Base-by-base conservation (phyloP, 352 stramenopile species). In the Phytophthora lateralis region DNA sequence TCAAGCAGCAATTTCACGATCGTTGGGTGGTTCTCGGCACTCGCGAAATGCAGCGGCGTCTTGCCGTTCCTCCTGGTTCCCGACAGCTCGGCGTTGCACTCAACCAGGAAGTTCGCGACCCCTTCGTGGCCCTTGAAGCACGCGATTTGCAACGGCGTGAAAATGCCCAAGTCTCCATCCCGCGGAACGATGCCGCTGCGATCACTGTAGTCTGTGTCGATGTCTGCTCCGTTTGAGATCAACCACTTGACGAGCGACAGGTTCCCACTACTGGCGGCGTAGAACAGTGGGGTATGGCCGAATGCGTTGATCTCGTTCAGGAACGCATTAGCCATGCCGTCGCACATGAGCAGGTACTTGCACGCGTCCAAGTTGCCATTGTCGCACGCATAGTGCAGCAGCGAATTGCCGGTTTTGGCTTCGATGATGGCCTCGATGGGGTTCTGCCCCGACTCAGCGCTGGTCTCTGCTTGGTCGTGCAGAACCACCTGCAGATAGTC, bases 321-420 rank as follows among this genome's bases (percentile, higher is more conserved):
- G 37, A 85, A 89, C 5, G 63, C 69, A 8, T 72, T 65, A 1
- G 61, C 53, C 70, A 93, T 75, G 6, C 80, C 86, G 10, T 88
- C 60, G 21, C 68, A 80, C 84, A 95, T 93, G 59, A 93, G 71
- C 39, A 93, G 54, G 30, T 75, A 84, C 67, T 93, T 95, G 76
- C 85, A 95, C 0, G 82, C 80, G n/a, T 88, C 73, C 12, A 95
- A 63, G 53, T 95, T 93, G 4, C 83, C 85, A 60, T 93, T 92
- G 49, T 90, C 81, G 41, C 85, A 93, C 2, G 85, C 85, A 37
- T 92, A 91, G 37, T 95, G 85, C 8, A 95, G 65, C 20, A 93
- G 55, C 15, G 82, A 90, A 65, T 93, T 93, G 20, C 75, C 73
- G 11, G 80, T 89, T 60, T 88, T 91, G 3, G 64, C 32, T 53